Base-by-base conservation (phyloP, 1,284 basidiomycete species). In the Ceratobasidium sp. region DNA sequence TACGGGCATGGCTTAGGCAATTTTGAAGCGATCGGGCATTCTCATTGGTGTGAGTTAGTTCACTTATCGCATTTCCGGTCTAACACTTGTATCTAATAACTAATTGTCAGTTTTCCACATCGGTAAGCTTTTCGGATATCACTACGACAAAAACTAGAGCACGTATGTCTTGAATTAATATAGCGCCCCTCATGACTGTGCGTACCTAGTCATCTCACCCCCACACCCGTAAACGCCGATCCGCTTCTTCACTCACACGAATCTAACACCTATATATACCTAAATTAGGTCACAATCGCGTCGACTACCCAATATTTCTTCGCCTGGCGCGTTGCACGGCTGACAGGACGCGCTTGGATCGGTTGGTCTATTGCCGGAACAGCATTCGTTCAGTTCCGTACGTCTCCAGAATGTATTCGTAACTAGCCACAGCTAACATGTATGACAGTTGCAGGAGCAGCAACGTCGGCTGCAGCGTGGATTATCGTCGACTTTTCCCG, bases 401-500 rank as follows among this genome's bases (percentile, higher is more conserved):
- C 14, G 66, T 39, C 34, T 29, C 11, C 34, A 8, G 34, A 14
- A 8, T 8, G 4, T 8, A 34, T 34, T 34, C 34, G n/a, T 34
- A 34, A 34, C 8, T 2, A 34, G 34, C 8, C 34, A 8, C 34
- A 34, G 34, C 46, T 37, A n/a, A 37, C 27, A 46, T 37, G 46
- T 46, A 29, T 14, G 11, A 2, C 74, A 82, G 83, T 77, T 37
- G 79, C 79, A 43, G 81, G 79, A 1, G 76, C 83, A 19, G 77
- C 77, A 11, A 81, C 80, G 0, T 79, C 82, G 0, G 82, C 83
- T 53, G 81, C 81, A 0, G 80, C 80, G 27, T 78, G 79, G 34
- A 80, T 82, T 79, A 78, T 79, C 2, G 79, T 79, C 3, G 72
- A 80, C 19, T 84, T 83, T 76, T 76, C 79, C 14, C 72, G 81